A percentile compares a stretch with the other conserved stretches of the same genome.
Conservation (phyloP, 495 filamentous ascomycete species). For the Daldinia bambusicola region DNA sequence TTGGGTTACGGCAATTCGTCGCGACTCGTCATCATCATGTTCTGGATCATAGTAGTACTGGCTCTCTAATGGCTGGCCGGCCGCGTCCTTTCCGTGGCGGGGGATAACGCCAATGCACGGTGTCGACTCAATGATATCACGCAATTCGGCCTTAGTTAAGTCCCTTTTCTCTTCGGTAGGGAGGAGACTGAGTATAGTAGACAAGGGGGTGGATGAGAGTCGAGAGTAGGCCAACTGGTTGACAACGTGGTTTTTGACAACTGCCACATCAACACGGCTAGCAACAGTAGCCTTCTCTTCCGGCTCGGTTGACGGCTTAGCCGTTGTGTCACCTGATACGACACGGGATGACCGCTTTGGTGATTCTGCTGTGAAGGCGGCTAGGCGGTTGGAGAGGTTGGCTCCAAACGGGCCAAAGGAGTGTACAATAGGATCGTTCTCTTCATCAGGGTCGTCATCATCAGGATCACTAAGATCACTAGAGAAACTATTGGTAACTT, state of each 20-base stretch:
- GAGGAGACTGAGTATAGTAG: conserved; percentile 84
- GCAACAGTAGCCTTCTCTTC: conserved; percentile 34
- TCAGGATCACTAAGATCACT: conserved; percentile 72
- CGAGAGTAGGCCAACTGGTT: conserved; percentile 98
- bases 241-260: conserved; percentile 79
- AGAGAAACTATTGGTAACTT: conserved; percentile 57
- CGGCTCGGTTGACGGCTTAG: conserved; percentile 44
- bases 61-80: conserved; percentile 90
- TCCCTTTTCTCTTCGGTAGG: conserved; percentile 71
- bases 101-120: conserved; percentile 86
- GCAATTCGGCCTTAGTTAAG: conserved; percentile 69
- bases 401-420: conserved; percentile 90
- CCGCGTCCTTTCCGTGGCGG: conserved; percentile 94
- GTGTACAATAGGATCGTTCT: conserved; percentile 90
- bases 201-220: conserved; percentile 90
- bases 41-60: conserved; percentile 99
- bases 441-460: conserved; percentile 84
- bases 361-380: conserved; percentile 73
- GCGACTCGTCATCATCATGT: conserved; percentile 79
- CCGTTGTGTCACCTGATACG: conserved; percentile 42
- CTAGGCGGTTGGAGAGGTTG: conserved; percentile 80
- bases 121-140: conserved; percentile 73
- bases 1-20: conserved; percentile 84
- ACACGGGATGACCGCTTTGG: conserved; percentile 57
- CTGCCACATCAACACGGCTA: conserved; percentile 35